Conservation (phyloP, 2,329 filamentous ascomycete genomes). For the Stagonosporopsis cucurbitacearum region DNA sequence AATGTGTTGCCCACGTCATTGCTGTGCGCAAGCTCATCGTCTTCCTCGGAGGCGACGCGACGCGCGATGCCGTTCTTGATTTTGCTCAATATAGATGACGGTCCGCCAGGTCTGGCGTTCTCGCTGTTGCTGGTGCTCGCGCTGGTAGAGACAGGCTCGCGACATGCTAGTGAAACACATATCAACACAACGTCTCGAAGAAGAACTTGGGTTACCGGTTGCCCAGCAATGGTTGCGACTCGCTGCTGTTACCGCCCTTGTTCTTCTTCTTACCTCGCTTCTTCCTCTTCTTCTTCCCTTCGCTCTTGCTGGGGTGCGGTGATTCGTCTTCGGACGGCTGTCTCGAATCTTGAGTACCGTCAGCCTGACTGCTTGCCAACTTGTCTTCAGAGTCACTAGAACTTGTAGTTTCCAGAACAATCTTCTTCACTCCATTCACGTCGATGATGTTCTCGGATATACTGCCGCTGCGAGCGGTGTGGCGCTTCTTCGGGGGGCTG, state of each 20-base stretch:
- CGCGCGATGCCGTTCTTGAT: not conserved
- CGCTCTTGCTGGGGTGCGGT: conserved; percentile 35
- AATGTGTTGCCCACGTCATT: not conserved
- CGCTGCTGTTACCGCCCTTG: conserved; percentile 35
- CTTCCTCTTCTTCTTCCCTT: conserved; percentile 47
- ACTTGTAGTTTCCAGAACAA: conserved; percentile 73
- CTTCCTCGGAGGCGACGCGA: not conserved
- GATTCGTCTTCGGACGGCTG: conserved; percentile 32
- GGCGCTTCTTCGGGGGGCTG: conserved; percentile 46
- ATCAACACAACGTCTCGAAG: conserved; percentile 11
- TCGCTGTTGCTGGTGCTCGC: not conserved
- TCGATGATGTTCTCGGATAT: conserved; percentile 82
- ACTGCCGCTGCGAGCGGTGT: conserved; percentile 71
- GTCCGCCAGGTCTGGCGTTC: not conserved
- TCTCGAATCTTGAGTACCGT: conserved; percentile 29
- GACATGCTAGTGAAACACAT: not conserved
- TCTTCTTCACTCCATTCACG: conserved; percentile 74
- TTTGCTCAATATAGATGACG: not conserved
- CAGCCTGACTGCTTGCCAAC: conserved; percentile 22
- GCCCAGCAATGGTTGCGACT: conserved; percentile 44
- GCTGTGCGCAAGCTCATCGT: not conserved
- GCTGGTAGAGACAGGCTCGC: not conserved
- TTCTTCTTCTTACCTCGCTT: conserved; percentile 50
- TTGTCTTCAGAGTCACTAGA: conserved; percentile 54
- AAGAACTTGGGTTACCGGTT: conserved; percentile 13